Base-by-base conservation (phyloP, 2,329 filamentous ascomycete genomes). In the Dryadomyces quercus-mongolicae region DNA sequence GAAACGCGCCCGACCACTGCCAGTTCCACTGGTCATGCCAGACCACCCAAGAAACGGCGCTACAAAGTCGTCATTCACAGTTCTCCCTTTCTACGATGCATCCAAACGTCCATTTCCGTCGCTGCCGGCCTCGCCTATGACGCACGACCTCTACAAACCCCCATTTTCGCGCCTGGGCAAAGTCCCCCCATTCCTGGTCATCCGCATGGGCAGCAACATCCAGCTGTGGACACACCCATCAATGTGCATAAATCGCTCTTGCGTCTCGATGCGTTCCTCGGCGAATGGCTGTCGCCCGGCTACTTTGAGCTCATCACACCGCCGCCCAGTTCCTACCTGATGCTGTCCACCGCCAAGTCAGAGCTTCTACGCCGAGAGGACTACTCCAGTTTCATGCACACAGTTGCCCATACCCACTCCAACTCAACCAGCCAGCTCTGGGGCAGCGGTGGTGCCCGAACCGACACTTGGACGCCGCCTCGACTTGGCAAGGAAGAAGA, bases 271-370 rank as follows among this genome's bases (percentile, higher is more conserved):
- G 86, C 91, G 0, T 96, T 94, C 64, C 76, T 98, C 0, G 92
- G 93, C 50, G 93, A 98, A 74, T 98, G 93, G 93, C 76, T 97
- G 34, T 88, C 86, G 2, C 88, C 90, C 1, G 85, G 91, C 64
- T 98, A 98, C 67, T 98, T 92, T 63, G 90, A 95, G 58, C 78
- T 86, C 52, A 96, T 96, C 59, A 92, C 87, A 0, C 88, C 90
- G 3, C 93, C 93, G 12, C 93, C 93, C 0, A 81, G 82, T 46
- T 92, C 89, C 3, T 80, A 85, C 4, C 79, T 93, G 70, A 94
- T 98, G 88, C 75, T 97, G 2, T 86, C 87, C 25, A 81, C 82
- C 44, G 92, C 93, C 34, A 97, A 96, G 68, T 87, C 88, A 9
- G 88, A 94, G 62, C 73, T 98, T 3, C 74, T 96, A 49, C 81